phyloP scores from a whole-genome alignment of 2,329 filamentous ascomycete genomes.

The Zarea fungicola region DNA sequence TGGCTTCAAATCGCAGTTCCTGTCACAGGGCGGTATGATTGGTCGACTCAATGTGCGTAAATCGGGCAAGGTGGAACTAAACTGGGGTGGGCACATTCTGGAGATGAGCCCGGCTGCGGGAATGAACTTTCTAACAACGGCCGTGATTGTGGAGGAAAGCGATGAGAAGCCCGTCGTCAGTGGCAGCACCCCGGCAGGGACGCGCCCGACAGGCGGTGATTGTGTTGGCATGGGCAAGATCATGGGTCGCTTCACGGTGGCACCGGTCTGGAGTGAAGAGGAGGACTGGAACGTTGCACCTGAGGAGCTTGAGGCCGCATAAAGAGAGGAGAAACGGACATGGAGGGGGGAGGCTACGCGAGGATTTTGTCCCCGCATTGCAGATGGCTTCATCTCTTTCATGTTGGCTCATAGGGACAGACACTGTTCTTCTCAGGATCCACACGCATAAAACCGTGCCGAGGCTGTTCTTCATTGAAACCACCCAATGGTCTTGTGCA shows the following conservation, averaged over 20 bases:
- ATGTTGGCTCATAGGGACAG: no score
- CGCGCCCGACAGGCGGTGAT: constrained; percentile 30
- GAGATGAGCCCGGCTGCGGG: constrained; percentile 47
- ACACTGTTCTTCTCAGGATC: no score
- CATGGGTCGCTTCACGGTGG: constrained; percentile 56
- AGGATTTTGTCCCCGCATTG: not conserved
- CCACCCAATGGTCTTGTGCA: not conserved
- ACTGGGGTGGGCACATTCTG: constrained; percentile 55
- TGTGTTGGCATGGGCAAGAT: constrained; percentile 59
- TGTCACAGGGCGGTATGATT: constrained; percentile 51
- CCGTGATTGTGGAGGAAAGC: constrained; percentile 54
- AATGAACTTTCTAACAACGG: constrained; percentile 52
- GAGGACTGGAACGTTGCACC: constrained; percentile 47
- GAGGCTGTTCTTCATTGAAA: not conserved
- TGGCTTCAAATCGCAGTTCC: constrained; percentile 34
- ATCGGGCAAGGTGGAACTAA: constrained; percentile 57
- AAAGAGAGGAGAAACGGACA: not conserved
- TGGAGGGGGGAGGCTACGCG: not conserved
- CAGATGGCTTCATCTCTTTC: not conserved
- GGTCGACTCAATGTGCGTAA: constrained; percentile 56
- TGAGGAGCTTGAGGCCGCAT: constrained; percentile 25
- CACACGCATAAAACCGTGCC: no score
- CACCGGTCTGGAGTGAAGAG: constrained; percentile 53
- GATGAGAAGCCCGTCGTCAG: constrained; percentile 44
- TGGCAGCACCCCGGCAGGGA: constrained; percentile 25